Conservation (phyloP, 176 grass and related monocot genomes). For the Alloteropsis semialata region DNA sequence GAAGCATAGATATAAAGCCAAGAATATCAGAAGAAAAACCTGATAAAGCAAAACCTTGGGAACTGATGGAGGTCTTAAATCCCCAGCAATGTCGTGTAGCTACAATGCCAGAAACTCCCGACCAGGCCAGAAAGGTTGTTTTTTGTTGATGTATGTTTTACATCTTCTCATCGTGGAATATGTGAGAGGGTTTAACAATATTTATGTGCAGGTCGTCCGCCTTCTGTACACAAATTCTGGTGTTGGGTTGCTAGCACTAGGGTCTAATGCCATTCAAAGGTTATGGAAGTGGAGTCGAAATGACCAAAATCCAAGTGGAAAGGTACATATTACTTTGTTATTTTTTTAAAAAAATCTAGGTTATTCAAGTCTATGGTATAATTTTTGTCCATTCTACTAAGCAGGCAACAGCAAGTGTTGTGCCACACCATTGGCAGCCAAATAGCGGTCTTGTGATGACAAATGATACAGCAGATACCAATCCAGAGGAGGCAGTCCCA, state of each 20-base stretch:
- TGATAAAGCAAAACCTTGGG: slow-evolving; percentile 73
- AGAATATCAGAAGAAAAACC: slow-evolving; percentile 79
- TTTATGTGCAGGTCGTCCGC: slow-evolving; percentile 70
- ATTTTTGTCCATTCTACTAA: slow-evolving; percentile 33
- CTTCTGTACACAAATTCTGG: slow-evolving; percentile 95
- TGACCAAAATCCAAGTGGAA: slow-evolving; percentile 85
- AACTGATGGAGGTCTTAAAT: slow-evolving; percentile 75
- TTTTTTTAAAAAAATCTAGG: slow-evolving; percentile 25
- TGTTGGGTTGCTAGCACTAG: slow-evolving; percentile 78
- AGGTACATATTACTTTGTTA: slow-evolving; percentile 45
- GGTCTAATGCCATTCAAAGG: slow-evolving; percentile 90
- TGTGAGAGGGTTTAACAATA: slow-evolving; percentile 5
- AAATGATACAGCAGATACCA: slow-evolving; percentile 73
- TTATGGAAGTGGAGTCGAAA: slow-evolving; percentile 86
- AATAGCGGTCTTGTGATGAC: slow-evolving; percentile 88
- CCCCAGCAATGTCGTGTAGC: slow-evolving; percentile 75
- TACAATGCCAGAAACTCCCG: slow-evolving; percentile 87
- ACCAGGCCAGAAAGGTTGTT: slow-evolving; percentile 65
- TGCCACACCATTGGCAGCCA: slow-evolving; percentile 93
- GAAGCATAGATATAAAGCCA: slow-evolving; percentile 70
- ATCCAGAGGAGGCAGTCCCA: slow-evolving; percentile 72
- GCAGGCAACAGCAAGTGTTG: slow-evolving; percentile 78
- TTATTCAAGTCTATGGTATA: slow-evolving; percentile 23
- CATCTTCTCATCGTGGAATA: slow-evolving; percentile 2
- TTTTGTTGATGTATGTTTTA: slow-evolving; percentile 24